These are phyloP conservation scores for Gossypium gossypioides DNA, from an alignment of 441 rosid species.

Conservation along the genomic window DNA sequence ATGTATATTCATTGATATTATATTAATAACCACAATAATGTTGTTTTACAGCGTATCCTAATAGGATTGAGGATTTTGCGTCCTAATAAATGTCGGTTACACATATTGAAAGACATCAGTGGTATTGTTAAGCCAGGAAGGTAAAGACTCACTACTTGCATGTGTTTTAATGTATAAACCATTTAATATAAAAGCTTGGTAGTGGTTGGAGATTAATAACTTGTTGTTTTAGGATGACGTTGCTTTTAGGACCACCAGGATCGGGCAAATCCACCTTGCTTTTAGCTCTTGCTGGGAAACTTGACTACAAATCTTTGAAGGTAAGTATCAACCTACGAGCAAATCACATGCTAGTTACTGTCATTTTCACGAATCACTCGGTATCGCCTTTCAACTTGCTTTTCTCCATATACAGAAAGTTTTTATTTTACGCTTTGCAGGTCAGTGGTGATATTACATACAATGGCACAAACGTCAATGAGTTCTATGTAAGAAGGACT, in stretches of 20 bases:
- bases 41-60: constrained; percentile 33
- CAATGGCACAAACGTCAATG: constrained; percentile 57
- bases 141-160: constrained; percentile 27
- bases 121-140: constrained; percentile 74
- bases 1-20: neutral
- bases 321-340: constrained; percentile 19
- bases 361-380: neutral
- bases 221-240: constrained; percentile 56
- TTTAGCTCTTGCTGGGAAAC: constrained; percentile 76
- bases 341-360: neutral
- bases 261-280: constrained; percentile 87
- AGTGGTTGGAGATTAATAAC: neutral
- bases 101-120: constrained; percentile 49
- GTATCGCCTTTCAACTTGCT: neutral
- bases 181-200: constrained; percentile 3
- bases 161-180: neutral
- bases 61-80: constrained; percentile 35
- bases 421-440: constrained; percentile 24
- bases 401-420: too few species aligned
- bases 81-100: constrained; percentile 35
- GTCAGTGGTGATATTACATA: constrained; percentile 58
- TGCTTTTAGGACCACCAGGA: constrained; percentile 90
- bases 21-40: neutral
- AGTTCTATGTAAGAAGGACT: constrained; percentile 71
- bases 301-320: constrained; percentile 37